Conservation (phyloP, 2,329 filamentous ascomycete genomes). For the Diplodia sapinea region DNA sequence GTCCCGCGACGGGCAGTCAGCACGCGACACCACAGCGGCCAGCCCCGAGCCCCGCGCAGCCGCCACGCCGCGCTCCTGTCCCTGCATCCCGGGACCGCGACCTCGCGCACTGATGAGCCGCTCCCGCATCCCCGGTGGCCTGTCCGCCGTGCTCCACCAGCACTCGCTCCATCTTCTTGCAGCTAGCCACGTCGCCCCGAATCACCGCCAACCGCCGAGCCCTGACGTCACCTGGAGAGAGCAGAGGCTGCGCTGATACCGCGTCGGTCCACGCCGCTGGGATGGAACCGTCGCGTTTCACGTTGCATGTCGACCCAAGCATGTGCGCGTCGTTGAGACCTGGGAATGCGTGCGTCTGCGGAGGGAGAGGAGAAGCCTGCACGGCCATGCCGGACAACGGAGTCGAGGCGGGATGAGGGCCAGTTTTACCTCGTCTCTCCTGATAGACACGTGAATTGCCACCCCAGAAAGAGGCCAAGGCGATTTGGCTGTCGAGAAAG, state of each 20-base stretch:
- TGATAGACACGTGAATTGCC: conserved; percentile 24
- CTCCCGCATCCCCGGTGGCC: conserved; percentile 24
- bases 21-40: neutral
- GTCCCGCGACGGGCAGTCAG: conserved; percentile 8
- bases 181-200: conserved; percentile 17
- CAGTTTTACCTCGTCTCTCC: conserved; percentile 27
- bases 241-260: no score
- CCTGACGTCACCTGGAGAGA: conserved; percentile 3
- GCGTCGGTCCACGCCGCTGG: neutral
- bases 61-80: neutral
- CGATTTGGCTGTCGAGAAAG: neutral
- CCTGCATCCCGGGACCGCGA: neutral
- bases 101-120: conserved; percentile 9
- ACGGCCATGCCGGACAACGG: neutral
- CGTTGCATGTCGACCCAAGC: neutral
- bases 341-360: neutral
- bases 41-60: neutral
- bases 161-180: conserved; percentile 4
- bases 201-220: conserved; percentile 14
- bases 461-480: conserved; percentile 5
- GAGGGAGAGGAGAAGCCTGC: neutral
- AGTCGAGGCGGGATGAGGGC: conserved; percentile 10
- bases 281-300: neutral
- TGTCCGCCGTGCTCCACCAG: conserved; percentile 5
- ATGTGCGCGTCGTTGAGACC: neutral